A percentile compares a stretch with the other conserved stretches of the same genome.
These are phyloP conservation scores for Leccinellum albellum DNA, from an alignment of 768 basidiomycete species.

Conservation along the genomic window DNA sequence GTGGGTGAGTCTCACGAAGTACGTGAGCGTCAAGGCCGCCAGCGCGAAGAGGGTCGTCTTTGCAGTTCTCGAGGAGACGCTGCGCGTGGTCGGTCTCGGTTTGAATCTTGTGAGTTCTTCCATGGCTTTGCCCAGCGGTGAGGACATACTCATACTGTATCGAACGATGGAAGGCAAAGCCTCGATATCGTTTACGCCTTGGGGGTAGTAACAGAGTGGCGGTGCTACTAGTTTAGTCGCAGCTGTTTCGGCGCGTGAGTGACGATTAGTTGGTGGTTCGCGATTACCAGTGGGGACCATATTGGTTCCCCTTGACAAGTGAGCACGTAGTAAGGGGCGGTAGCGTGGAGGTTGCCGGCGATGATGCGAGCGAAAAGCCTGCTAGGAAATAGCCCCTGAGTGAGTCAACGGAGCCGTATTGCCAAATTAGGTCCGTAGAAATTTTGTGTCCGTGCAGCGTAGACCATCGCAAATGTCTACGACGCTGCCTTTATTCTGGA, in stretches of 20 bases:
- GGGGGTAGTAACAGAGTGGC: too few relatives aligned
- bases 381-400: too few relatives aligned
- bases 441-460: slow-evolving; percentile 7
- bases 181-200: too few relatives aligned
- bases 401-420: slow-evolving; percentile 14
- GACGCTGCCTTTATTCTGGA: slow-evolving; percentile 91
- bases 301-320: too few relatives aligned
- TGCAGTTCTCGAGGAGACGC: slow-evolving; percentile 6
- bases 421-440: not conserved
- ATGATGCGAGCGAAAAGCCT: too few relatives aligned
- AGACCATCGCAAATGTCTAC: slow-evolving; percentile 56
- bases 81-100: not conserved
- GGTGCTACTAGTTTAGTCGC: too few relatives aligned
- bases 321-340: too few relatives aligned
- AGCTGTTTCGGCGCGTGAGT: too few relatives aligned
- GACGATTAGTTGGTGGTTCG: too few relatives aligned
- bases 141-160: slow-evolving; percentile 15
- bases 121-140: slow-evolving; percentile 2
- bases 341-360: too few relatives aligned
- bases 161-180: not conserved
- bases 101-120: slow-evolving; percentile 11
- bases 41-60: slow-evolving; percentile 15
- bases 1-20: slow-evolving; percentile 3
- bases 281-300: too few relatives aligned
- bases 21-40: slow-evolving; percentile 14